Conservation (phyloP, 805 yeast species). For the Monosporozyma unispora region DNA sequence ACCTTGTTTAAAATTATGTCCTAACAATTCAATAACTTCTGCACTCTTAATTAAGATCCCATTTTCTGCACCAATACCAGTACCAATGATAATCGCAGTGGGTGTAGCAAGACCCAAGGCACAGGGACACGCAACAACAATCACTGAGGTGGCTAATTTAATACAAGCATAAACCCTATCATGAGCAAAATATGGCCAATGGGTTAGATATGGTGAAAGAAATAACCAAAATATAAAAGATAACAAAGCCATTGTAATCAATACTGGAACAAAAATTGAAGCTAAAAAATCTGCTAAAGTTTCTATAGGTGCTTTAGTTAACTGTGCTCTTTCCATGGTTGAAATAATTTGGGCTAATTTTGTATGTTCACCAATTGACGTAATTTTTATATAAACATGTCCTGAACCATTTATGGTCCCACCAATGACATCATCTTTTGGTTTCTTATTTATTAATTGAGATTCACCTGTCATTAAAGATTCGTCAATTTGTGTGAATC, state of each 20-base stretch:
- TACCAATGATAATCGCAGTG: conserved; percentile 98
- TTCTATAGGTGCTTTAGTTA: conserved; percentile 84
- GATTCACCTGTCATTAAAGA: conserved; percentile 90
- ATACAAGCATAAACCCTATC: conserved; percentile 35
- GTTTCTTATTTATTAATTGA: conserved; percentile 53
- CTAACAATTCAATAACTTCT: conserved; percentile 69
- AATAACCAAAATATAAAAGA: conserved; percentile 63
- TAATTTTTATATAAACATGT: conserved; percentile 57
- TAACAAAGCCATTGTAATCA: conserved; percentile 48
- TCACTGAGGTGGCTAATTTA: conserved; percentile 77
- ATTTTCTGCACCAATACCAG: conserved; percentile 86
- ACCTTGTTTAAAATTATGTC: conserved; percentile 36
- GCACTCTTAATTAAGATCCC: conserved; percentile 94
- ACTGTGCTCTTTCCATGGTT: conserved; percentile 83
- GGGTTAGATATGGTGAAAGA: background rate
- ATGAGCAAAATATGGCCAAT: conserved; percentile 12
- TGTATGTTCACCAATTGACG: conserved; percentile 71
- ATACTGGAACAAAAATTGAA: conserved; percentile 72
- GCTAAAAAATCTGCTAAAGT: conserved; percentile 80
- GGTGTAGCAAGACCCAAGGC: conserved; percentile 97
- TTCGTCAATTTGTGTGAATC: conserved; percentile 81
- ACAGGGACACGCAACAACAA: conserved; percentile 98
- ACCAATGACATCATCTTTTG: conserved; percentile 65
- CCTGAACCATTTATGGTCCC: conserved; percentile 86
- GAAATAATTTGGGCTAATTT: conserved; percentile 80